Base-by-base conservation (phyloP, 441 rosid species). In the Breynia disticha region DNA sequence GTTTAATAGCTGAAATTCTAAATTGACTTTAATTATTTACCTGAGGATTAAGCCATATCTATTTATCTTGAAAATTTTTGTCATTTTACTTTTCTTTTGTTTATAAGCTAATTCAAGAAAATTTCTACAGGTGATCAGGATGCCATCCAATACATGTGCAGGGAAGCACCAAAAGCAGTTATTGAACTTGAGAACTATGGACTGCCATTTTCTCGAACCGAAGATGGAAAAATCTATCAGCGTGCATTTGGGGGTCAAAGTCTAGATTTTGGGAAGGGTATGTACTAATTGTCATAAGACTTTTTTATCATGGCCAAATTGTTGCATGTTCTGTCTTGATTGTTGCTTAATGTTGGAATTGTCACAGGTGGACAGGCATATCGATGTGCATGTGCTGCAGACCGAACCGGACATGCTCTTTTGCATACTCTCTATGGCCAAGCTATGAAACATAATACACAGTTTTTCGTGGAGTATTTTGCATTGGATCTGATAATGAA, bases 241-340 rank as follows among this genome's bases (percentile, higher is more conserved):
- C 93, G 96, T 63, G 98, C 96, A 11, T 90, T 90, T 83, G 98
- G 98, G 41, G 98, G 98, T 67, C 98, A 90, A 71, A 90, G 98
- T 75, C 84, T 90, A 56, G 67, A 90, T 63, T 90, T 83, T 79
- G 98, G 98, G 54, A 90, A 90, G 80, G 98, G 98, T 87, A 62
- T 41, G 16, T 43, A 21, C 51, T 39, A 2, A 14, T 39, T 2
- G 44, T 24, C 7, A 24, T 24, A 37, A 37, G 44, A 8, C 15
- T 39, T 1, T 5, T 49, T 21, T 22, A 49, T 38, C 19, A 56
- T 32, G 56, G 52, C 66, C 28, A 15, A n/a, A 19, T 12, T 42
- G 37, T 5, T 54, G 28, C 46, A 43, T 32, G 24, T 19, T 19
- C 39, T 20, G 35, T 35, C 16, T 50, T 59, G 55, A 2, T 20